Evolutionary conservation across 148 eudicot genomes (phyloP).

Genomic region (Mesembryanthemum crystallinum): DNA sequence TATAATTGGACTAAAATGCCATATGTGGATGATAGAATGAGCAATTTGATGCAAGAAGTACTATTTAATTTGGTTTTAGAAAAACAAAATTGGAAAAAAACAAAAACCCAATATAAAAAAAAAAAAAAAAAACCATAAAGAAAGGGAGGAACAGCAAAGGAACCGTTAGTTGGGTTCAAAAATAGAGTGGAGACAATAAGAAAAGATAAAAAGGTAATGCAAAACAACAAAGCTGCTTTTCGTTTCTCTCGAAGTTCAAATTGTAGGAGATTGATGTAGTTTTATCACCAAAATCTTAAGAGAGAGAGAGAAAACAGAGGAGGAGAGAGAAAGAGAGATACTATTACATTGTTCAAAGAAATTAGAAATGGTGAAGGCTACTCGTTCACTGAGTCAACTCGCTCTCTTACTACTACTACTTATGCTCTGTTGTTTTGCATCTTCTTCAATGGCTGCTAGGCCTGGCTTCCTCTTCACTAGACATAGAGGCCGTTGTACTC

Average conservation of each 20-base stretch:
- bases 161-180: constrained; percentile 21
- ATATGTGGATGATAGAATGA: no score
- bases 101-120: no score
- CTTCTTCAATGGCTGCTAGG: constrained; percentile 14
- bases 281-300: not conserved
- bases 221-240: constrained; percentile 11
- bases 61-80: no score
- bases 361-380: constrained; percentile 25
- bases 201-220: not conserved
- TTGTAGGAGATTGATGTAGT: not conserved
- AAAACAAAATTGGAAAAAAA: no score
- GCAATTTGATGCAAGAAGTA: no score
- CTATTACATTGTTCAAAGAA: not conserved
- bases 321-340: not conserved
- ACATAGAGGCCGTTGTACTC: constrained; percentile 44
- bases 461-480: constrained; percentile 32
- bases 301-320: not conserved
- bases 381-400: constrained; percentile 22
- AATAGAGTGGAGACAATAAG: not conserved
- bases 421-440: constrained; percentile 12
- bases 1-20: no score
- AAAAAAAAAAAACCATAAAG: not conserved
- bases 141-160: constrained; percentile 6
- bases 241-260: not conserved
- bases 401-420: not conserved